Base-by-base conservation (phyloP, 805 yeast genomes). In the Candida dendrica region DNA sequence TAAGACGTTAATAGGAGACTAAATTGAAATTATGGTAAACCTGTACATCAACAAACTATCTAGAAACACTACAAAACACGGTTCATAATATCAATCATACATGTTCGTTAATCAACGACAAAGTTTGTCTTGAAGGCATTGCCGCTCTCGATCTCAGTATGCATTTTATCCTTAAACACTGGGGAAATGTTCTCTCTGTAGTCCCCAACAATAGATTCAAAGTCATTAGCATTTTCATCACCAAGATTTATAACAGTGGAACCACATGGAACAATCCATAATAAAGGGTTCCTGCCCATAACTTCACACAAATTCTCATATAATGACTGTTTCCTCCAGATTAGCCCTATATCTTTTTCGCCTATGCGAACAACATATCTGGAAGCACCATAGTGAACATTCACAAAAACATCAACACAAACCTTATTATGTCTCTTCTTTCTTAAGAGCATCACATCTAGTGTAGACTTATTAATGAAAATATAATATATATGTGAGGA, bases 391-490 rank as follows among this genome's bases (percentile, higher is more conserved):
- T 66, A 63, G 6, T 42, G 38, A n/a, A 45, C 49, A 38, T 60
- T 56, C 29, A 63, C 63, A 41, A 34, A 58, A 39, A 51, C 49
- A 38, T 52, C 51, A 37, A 48, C 49, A 19, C 39, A 40, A 17
- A 36, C 44, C 29, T 42, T 46, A 3, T 32, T 40, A 36, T 61
- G 52, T 11, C 52, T 39, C 40, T 66, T 59, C 26, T 61, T 55
- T 34, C 63, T 63, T 27, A 63, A 47, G 14, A 68, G 60, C 33
- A 81, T 54, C 30, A 75, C 79, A 47, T 84, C 91, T 11, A 86
- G 53, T 0, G 88, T 72, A 1, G 86, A 75, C 44, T 68, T 60
- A 49, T 84, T 81, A 7, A 46, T 44, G 2, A 48, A 38, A 18
- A 82, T 63, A 51, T 75, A 77, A 36, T 60, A 50, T 3, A 71